phyloP scores from a whole-genome alignment of 768 basidiomycete species.

The Boletus huronensis region DNA sequence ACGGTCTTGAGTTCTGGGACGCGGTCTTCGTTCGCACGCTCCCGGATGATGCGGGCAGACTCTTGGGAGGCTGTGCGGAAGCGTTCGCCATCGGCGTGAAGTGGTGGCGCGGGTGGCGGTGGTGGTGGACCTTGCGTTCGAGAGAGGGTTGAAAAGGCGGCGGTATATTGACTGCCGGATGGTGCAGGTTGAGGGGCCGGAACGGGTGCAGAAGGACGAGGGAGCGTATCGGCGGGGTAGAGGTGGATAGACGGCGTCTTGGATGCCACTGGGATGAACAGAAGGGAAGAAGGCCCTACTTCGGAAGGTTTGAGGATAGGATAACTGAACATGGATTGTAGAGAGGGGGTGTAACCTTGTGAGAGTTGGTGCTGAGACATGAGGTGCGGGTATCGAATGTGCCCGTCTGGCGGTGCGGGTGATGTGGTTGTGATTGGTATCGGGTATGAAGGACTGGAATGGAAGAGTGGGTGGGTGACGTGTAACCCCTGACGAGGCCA shows the following conservation, averaged over 20 bases:
- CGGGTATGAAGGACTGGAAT: slow-evolving; percentile 39
- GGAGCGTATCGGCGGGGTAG: slow-evolving; percentile 35
- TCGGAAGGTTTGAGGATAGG: slow-evolving; percentile 32
- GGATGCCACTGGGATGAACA: slow-evolving; percentile 40
- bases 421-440: slow-evolving; percentile 70
- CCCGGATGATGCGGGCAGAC: slow-evolving; percentile 33
- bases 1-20: slow-evolving; percentile 56
- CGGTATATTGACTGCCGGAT: slow-evolving; percentile 14
- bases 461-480: slow-evolving; percentile 15
- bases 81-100: slow-evolving; percentile 25
- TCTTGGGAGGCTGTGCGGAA: slow-evolving; percentile 35
- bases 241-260: slow-evolving; percentile 22
- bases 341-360: slow-evolving; percentile 75
- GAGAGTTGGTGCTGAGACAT: slow-evolving; percentile 77
- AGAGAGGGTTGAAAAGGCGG: slow-evolving; percentile 27
- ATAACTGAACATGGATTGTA: slow-evolving; percentile 69
- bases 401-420: slow-evolving; percentile 46
- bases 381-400: slow-evolving; percentile 61
- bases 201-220: slow-evolving; percentile 32
- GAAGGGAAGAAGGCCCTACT: slow-evolving; percentile 39
- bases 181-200: slow-evolving; percentile 9
- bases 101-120: slow-evolving; percentile 18
- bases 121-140: slow-evolving; percentile 25
- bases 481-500: neutral
- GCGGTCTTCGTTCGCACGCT: slow-evolving; percentile 29